These are phyloP conservation scores for Xylariaceae sp. DNA, from an alignment of 2,329 filamentous ascomycete genomes.

Conservation along the genomic window DNA sequence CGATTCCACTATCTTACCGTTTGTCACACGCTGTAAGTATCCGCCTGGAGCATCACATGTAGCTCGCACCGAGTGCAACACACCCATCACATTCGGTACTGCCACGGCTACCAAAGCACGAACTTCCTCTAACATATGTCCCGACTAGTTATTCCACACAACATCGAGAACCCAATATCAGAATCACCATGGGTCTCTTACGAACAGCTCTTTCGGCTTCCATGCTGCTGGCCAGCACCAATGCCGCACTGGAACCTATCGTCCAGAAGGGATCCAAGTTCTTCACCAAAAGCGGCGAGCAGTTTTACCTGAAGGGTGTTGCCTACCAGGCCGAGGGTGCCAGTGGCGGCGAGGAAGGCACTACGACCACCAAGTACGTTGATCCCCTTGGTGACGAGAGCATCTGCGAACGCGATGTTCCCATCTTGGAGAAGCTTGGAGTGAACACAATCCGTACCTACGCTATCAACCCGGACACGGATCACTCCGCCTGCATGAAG, in stretches of 20 bases:
- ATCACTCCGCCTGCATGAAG: slow-evolving; percentile 69
- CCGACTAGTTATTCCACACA: too few relatives aligned
- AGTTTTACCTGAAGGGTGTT: slow-evolving; percentile 65
- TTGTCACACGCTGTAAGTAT: too few relatives aligned
- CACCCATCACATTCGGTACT: too few relatives aligned
- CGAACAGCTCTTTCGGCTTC: slow-evolving; percentile 27
- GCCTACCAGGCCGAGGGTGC: slow-evolving; percentile 67
- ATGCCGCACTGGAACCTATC: slow-evolving; percentile 29
- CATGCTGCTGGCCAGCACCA: slow-evolving; percentile 25
- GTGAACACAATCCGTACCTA: slow-evolving; percentile 78
- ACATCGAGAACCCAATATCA: too few relatives aligned
- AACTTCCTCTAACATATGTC: too few relatives aligned
- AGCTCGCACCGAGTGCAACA: too few relatives aligned
- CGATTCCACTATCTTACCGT: too few relatives aligned
- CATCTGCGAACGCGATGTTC: slow-evolving; percentile 67
- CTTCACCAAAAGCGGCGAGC: slow-evolving; percentile 61
- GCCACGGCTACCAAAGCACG: too few relatives aligned
- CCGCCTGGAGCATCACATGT: too few relatives aligned
- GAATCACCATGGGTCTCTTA: slow-evolving; percentile 26
- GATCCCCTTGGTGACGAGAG: slow-evolving; percentile 65
- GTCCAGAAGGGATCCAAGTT: slow-evolving; percentile 42
- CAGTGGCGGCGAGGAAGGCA: slow-evolving; percentile 36
- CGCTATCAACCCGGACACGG: slow-evolving; percentile 63
- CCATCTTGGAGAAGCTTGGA: slow-evolving; percentile 59
- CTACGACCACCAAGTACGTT: slow-evolving; percentile 46